Evolutionary conservation across 345 rosid genomes (phyloP).

Genomic region (Arabis alpina): DNA sequence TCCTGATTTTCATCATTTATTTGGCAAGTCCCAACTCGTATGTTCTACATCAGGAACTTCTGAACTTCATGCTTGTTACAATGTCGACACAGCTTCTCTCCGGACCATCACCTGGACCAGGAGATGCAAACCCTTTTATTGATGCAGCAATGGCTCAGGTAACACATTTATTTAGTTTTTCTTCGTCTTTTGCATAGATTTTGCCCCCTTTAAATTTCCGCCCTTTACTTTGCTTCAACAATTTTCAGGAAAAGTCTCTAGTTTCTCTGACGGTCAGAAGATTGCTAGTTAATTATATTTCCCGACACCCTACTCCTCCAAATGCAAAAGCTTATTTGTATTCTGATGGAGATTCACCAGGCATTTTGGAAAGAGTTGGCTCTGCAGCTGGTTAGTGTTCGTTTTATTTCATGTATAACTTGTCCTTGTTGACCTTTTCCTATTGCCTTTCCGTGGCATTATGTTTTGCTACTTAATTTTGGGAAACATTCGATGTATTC

Average conservation of each 20-base stretch:
- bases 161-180: conserved; percentile 10
- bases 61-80: conserved; percentile 78
- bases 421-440: conserved; percentile 24
- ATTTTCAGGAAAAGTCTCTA: conserved; percentile 72
- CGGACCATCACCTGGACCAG: conserved; percentile 72
- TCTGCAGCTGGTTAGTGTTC: conserved; percentile 81
- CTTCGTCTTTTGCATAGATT: conserved; percentile 5
- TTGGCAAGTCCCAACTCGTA: conserved; percentile 70
- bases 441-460: conserved; percentile 10
- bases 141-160: conserved; percentile 97
- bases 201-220: conserved; percentile 4
- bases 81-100: conserved; percentile 94
- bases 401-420: conserved; percentile 6
- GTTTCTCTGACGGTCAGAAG: conserved; percentile 65
- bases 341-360: conserved; percentile 62
- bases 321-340: conserved; percentile 57
- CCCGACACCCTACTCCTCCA: conserved; percentile 52
- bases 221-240: conserved; percentile 18
- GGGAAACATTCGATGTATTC: conserved; percentile 1
- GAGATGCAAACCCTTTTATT: conserved; percentile 80
- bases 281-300: conserved; percentile 73
- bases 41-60: conserved; percentile 88
- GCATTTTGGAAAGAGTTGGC: conserved; percentile 88
- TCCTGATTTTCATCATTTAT: conserved; percentile 49
- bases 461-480: conserved; percentile 9